A percentile compares a stretch with the other conserved stretches of the same genome.
These are phyloP conservation scores for Fraxinus cuspidata DNA, from an alignment of 257 asterid species.

Conservation along the genomic window DNA sequence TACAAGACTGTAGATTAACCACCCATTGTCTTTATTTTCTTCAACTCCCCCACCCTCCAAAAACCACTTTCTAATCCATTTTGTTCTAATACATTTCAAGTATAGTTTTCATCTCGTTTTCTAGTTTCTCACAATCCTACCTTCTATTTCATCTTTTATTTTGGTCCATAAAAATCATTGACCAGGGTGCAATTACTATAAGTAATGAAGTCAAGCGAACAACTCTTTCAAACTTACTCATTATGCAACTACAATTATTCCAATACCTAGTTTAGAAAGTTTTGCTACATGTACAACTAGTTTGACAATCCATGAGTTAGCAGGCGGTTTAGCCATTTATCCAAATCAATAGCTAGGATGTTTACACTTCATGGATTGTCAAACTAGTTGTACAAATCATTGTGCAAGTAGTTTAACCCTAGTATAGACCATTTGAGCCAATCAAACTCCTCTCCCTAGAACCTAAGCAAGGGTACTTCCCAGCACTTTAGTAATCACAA, in stretches of 20 bases:
- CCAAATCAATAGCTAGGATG: too few relatives aligned
- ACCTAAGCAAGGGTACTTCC: not conserved
- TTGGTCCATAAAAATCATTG: not conserved
- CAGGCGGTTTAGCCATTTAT: too few relatives aligned
- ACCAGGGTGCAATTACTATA: not conserved
- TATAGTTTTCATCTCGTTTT: not conserved
- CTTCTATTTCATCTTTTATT: not conserved
- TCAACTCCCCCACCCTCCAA: not conserved
- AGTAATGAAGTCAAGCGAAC: not conserved
- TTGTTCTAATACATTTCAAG: too few relatives aligned
- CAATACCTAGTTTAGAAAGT: not conserved
- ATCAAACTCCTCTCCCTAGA: not conserved
- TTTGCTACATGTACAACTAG: too few relatives aligned
- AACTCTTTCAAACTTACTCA: not conserved
- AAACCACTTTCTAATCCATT: not conserved
- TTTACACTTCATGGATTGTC: too few relatives aligned
- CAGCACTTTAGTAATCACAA: not conserved
- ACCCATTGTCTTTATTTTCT: not conserved
- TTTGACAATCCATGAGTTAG: too few relatives aligned
- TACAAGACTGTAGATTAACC: not conserved
- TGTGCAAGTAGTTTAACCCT: not conserved
- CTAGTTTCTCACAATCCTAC: not conserved
- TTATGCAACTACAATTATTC: not conserved
- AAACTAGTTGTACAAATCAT: too few relatives aligned
- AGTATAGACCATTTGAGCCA: not conserved